phyloP scores from a whole-genome alignment of 2,329 filamentous ascomycete genomes.

The Talaromyces sp. region DNA sequence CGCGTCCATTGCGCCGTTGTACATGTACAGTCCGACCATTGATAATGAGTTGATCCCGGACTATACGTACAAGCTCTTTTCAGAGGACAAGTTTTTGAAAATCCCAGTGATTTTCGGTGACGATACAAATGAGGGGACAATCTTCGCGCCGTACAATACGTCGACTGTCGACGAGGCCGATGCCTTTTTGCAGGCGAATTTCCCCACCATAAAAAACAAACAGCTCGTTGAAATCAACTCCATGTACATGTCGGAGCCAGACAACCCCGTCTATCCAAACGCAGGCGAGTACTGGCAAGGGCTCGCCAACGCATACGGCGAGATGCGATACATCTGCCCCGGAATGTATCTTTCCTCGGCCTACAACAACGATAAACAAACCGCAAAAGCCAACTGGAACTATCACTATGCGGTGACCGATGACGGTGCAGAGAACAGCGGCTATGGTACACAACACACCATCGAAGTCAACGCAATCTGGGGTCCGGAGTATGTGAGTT shows the following conservation, averaged over 20 bases:
- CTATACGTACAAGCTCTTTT: slow-evolving; percentile 47
- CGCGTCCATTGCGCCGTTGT: slow-evolving; percentile 40
- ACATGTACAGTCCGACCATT: slow-evolving; percentile 49
- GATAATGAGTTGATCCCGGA: slow-evolving; percentile 50
- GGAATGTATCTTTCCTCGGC: slow-evolving; percentile 52
- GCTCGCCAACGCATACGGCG: slow-evolving; percentile 56
- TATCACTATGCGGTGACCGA: slow-evolving; percentile 69
- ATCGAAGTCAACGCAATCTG: slow-evolving; percentile 65
- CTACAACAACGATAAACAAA: slow-evolving; percentile 27
- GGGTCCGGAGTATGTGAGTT: slow-evolving; percentile 54
- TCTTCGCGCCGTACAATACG: slow-evolving; percentile 52
- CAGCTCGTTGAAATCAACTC: slow-evolving; percentile 51
- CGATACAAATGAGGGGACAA: slow-evolving; percentile 62
- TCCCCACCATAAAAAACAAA: slow-evolving; percentile 48
- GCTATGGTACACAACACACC: slow-evolving; percentile 63
- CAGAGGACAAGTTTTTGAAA: slow-evolving; percentile 46
- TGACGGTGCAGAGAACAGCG: slow-evolving; percentile 46
- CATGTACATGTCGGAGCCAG: slow-evolving; percentile 52
- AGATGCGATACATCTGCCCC: slow-evolving; percentile 63
- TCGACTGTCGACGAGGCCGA: slow-evolving; percentile 47
- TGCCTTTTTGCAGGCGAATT: slow-evolving; percentile 56
- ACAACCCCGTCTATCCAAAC: slow-evolving; percentile 40
- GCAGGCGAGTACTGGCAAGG: slow-evolving; percentile 56
- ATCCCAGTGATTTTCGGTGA: slow-evolving; percentile 55
- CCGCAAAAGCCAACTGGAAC: slow-evolving; percentile 49